Conservation (phyloP, 768 basidiomycete species). For the Serendipita sp. region DNA sequence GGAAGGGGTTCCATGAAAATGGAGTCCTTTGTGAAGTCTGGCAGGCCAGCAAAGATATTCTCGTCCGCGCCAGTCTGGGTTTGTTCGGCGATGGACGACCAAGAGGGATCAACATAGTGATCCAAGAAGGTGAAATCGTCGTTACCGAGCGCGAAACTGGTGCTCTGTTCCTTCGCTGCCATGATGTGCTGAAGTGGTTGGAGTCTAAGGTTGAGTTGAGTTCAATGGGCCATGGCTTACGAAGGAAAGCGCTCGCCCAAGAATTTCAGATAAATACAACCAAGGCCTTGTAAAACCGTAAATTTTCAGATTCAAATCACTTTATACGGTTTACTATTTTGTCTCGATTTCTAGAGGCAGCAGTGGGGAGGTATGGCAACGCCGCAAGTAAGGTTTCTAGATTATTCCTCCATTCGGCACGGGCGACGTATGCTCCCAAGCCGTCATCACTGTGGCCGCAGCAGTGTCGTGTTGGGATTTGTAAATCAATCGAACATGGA, state of each 20-base stretch:
- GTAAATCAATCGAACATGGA: no score
- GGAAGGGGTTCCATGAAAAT: slow-evolving; percentile 5
- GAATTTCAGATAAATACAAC: no score
- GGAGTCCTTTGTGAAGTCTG: not conserved
- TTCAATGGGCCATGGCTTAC: not conserved
- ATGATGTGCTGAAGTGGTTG: not conserved
- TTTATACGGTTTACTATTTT: no score
- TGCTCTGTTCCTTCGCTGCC: not conserved
- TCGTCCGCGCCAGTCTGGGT: not conserved
- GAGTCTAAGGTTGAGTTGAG: not conserved
- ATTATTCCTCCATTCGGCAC: not conserved
- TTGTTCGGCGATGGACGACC: not conserved
- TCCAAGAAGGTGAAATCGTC: slow-evolving; percentile 4
- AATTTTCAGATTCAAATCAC: no score
- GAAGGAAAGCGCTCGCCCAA: no score
- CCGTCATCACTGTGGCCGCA: no score
- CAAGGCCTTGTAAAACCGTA: no score
- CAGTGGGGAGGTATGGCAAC: not conserved
- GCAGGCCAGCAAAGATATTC: not conserved
- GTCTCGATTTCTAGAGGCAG: not conserved
- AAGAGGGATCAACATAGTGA: slow-evolving; percentile 6
- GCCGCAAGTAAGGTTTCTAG: not conserved
- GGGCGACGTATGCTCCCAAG: not conserved
- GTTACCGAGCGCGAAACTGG: not conserved
- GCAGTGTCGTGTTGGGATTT: no score